Percentiles rank a stretch among this genome's conserved stretches.
Conservation (phyloP, 225 moss, liverwort and hornwort genomes). For the Climacium dendroides region DNA sequence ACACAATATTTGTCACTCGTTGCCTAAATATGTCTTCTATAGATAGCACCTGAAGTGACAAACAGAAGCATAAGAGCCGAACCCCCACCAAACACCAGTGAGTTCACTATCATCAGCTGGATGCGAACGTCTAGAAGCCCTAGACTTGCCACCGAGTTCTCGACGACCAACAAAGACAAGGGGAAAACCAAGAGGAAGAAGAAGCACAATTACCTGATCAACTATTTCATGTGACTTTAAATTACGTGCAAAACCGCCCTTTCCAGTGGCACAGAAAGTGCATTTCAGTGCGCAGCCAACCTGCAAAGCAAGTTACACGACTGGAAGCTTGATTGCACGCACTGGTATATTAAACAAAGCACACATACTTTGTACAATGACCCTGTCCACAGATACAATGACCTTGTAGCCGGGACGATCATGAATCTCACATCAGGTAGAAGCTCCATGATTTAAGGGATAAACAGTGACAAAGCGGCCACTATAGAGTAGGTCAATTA, state of each 20-base stretch:
- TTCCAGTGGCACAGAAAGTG: slow-evolving; percentile 96
- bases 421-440: not conserved
- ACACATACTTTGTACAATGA: not conserved
- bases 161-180: not conserved
- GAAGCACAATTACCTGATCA: slow-evolving; percentile 58
- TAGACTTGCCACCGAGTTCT: not conserved
- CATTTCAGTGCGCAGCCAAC: slow-evolving; percentile 94
- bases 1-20: slow-evolving; percentile 90
- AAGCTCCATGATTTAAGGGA: not conserved
- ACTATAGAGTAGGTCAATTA: not conserved
- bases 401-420: not conserved
- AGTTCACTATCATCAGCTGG: not conserved
- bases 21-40: slow-evolving; percentile 73
- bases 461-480: not conserved
- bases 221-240: slow-evolving; percentile 87
- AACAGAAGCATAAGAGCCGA: not conserved
- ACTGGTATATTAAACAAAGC: not conserved
- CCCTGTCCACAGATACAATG: not conserved
- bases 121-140: not conserved
- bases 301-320: slow-evolving; percentile 21
- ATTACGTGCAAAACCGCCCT: slow-evolving; percentile 94
- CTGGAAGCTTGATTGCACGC: not conserved
- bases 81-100: not conserved
- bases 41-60: slow-evolving; percentile 59
- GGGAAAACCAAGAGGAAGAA: not conserved